Percentiles rank a stretch among this genome's conserved stretches.
Conservation (phyloP, 1,139 yeast genomes). For the Blastobotrys aristatus region DNA sequence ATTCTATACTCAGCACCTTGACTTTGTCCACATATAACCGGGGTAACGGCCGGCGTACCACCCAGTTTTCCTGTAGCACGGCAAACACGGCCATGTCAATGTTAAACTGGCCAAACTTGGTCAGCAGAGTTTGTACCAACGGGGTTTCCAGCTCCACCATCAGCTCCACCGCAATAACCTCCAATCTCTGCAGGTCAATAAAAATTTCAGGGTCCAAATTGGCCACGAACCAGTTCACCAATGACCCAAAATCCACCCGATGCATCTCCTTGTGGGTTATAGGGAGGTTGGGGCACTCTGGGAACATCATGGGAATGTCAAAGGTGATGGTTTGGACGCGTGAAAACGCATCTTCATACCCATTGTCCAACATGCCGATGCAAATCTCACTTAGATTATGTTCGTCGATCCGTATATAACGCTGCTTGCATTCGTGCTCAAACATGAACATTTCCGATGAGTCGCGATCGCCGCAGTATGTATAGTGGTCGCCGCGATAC, state of each 20-base stretch:
- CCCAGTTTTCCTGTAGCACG: constrained; percentile 10
- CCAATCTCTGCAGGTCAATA: constrained; percentile 10
- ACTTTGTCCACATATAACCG: background rate
- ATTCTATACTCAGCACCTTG: constrained; percentile 7
- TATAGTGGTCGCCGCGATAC: constrained; percentile 2
- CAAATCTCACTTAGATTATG: constrained; percentile 12
- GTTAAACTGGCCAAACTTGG: constrained; percentile 4
- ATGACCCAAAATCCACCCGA: constrained; percentile 11
- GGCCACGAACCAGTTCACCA: constrained; percentile 13
- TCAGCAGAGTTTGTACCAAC: constrained; percentile 1
- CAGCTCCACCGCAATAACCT: constrained; percentile 7
- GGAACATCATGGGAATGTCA: constrained; percentile 11
- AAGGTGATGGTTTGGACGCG: constrained; percentile 9
- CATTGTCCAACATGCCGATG: constrained; percentile 7
- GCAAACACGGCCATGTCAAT: constrained; percentile 8
- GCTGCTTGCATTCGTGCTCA: constrained; percentile 10
- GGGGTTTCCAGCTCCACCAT: constrained; percentile 9
- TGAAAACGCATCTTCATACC: constrained; percentile 13
- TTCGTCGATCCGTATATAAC: constrained; percentile 13
- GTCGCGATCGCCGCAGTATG: background rate
- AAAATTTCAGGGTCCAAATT: constrained; percentile 10
- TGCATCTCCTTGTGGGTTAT: constrained; percentile 8
- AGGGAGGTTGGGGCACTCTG: constrained; percentile 6
- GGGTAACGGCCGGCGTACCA: constrained; percentile 2
- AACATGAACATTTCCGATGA: background rate